Evolutionary conservation across 2,329 filamentous ascomycete species (phyloP).

Genomic region (Chrysoporthe cubensis): DNA sequence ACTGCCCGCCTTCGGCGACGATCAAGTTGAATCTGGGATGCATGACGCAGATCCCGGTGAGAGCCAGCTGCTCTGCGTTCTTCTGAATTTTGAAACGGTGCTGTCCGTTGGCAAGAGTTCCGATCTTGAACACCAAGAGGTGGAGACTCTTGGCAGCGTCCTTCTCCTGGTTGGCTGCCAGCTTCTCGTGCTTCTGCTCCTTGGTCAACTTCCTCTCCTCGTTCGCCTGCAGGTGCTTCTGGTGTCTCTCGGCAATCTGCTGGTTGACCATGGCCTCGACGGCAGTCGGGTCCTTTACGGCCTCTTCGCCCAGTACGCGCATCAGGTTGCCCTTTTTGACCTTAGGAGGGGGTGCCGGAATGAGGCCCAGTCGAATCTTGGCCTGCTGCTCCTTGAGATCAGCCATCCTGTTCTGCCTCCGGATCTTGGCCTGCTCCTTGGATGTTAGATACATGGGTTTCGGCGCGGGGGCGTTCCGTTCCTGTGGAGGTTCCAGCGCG

Average conservation of each 20-base stretch:
- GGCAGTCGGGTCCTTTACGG: constrained; percentile 93
- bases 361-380: constrained; percentile 88
- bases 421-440: constrained; percentile 88
- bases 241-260: constrained; percentile 85
- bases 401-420: constrained; percentile 86
- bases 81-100: constrained; percentile 92
- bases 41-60: constrained; percentile 91
- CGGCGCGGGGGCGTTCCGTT: constrained; percentile 75
- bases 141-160: constrained; percentile 87
- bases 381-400: constrained; percentile 96
- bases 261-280: constrained; percentile 93
- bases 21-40: constrained; percentile 88
- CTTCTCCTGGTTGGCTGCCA: constrained; percentile 79
- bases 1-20: constrained; percentile 86
- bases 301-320: constrained; percentile 89
- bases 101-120: constrained; percentile 86
- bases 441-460: constrained; percentile 93
- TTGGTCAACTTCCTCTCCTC: constrained; percentile 86
- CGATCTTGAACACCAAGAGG: constrained; percentile 86
- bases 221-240: constrained; percentile 78
- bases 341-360: constrained; percentile 89
- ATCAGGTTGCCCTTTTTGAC: constrained; percentile 98
- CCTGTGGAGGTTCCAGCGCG: constrained; percentile 86
- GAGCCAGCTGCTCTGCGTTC: constrained; percentile 85
- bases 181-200: constrained; percentile 83